Evolutionary conservation across 805 yeast genomes (phyloP).

Genomic region (Metschnikowia kofuensis): DNA sequence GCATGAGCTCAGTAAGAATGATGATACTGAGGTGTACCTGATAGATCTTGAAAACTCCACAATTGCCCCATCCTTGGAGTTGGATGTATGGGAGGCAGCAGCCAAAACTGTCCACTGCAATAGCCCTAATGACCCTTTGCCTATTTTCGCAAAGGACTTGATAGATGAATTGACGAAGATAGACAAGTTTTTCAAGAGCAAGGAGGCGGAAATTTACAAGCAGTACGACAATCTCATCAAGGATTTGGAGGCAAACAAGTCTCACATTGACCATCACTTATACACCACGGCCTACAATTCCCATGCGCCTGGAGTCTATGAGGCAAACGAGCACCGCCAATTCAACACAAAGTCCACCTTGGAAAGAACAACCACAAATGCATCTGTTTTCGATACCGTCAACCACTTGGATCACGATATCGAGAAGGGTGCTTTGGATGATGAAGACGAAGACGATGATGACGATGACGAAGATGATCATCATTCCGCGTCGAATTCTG

Average conservation of each 20-base stretch:
- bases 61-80: conserved; percentile 15
- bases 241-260: conserved; percentile 40
- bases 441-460: conserved; percentile 32
- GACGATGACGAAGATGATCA: conserved; percentile 21
- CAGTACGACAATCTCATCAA: conserved; percentile 45
- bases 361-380: conserved; percentile 22
- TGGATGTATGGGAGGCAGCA: conserved; percentile 13
- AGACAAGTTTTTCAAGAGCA: conserved; percentile 47
- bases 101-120: conserved; percentile 9
- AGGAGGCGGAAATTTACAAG: conserved; percentile 44
- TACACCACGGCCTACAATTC: conserved; percentile 24
- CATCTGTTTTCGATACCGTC: conserved; percentile 27
- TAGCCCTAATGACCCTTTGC: conserved; percentile 27
- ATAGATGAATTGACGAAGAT: conserved; percentile 49
- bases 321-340: conserved; percentile 20
- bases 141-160: conserved; percentile 46
- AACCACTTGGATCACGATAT: conserved; percentile 29
- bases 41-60: conserved; percentile 21
- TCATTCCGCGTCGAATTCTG: conserved; percentile 21
- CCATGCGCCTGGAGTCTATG: conserved; percentile 7
- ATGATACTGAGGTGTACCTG: conserved; percentile 11
- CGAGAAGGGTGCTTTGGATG: conserved; percentile 27
- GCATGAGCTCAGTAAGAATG: conserved; percentile 4
- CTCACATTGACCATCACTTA: conserved; percentile 26
- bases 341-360: conserved; percentile 19